phyloP scores from a whole-genome alignment of 1,284 basidiomycete genomes.

The Tilletiopsis washingtonensis region DNA sequence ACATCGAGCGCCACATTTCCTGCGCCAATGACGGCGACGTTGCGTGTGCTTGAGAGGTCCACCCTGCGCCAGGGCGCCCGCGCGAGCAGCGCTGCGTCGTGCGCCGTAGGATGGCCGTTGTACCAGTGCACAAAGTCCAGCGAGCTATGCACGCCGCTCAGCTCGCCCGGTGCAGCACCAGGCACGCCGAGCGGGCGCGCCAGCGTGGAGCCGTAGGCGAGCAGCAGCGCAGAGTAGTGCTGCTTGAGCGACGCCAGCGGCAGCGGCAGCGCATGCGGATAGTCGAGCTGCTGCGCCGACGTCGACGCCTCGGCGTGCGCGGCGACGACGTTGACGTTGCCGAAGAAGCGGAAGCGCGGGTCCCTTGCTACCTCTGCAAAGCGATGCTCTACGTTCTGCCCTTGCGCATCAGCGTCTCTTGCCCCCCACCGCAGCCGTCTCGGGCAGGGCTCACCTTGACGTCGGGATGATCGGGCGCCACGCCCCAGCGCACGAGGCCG shows the following conservation, averaged over 20 bases:
- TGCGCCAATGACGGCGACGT: slow-evolving; percentile 82
- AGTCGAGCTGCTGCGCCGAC: slow-evolving; percentile 24
- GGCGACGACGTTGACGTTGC: slow-evolving; percentile 70
- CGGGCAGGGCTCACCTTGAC: slow-evolving; percentile 70
- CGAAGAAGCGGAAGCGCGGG: slow-evolving; percentile 58
- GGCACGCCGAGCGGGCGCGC: slow-evolving; percentile 47
- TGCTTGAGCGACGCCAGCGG: slow-evolving; percentile 57
- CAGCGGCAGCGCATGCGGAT: slow-evolving; percentile 55
- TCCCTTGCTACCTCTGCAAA: slow-evolving; percentile 59
- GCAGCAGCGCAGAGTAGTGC: slow-evolving; percentile 71
- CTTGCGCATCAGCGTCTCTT: not conserved
- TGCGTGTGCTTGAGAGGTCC: slow-evolving; percentile 34
- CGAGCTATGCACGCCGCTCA: slow-evolving; percentile 63
- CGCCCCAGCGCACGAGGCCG: slow-evolving; percentile 89
- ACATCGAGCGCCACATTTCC: slow-evolving; percentile 95
- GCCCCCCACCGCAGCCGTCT: not conserved
- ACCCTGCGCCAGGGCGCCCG: slow-evolving; percentile 42
- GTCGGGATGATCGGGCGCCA: slow-evolving; percentile 97
- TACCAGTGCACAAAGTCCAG: slow-evolving; percentile 94
- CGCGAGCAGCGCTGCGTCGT: slow-evolving; percentile 56
- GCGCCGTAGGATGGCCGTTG: slow-evolving; percentile 69
- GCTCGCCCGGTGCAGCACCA: slow-evolving; percentile 49
- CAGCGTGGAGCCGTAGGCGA: slow-evolving; percentile 71
- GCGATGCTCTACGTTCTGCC: slow-evolving; percentile 90
- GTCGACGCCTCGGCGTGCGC: slow-evolving; percentile 5